A percentile compares a stretch with the other conserved stretches of the same genome.
These are phyloP conservation scores for Colletotrichum plurivorum DNA, from an alignment of 2,329 filamentous ascomycete genomes.

Conservation along the genomic window DNA sequence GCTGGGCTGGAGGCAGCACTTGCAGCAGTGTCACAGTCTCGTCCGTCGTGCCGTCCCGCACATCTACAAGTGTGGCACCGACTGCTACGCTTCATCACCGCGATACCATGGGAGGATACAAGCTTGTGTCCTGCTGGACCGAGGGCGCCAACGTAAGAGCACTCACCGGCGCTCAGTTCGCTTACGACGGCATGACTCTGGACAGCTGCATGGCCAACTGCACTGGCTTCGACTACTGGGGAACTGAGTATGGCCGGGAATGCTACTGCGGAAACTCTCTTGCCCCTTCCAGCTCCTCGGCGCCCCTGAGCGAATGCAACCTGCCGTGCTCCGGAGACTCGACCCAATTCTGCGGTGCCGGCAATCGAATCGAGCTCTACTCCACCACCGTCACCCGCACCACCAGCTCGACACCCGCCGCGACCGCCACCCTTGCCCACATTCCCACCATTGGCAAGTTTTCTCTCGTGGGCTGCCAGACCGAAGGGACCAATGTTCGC, in stretches of 20 bases:
- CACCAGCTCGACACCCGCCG: constrained; percentile 44
- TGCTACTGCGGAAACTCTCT: constrained; percentile 64
- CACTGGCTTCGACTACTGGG: constrained; percentile 62
- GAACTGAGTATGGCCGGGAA: constrained; percentile 66
- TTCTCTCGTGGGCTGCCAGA: constrained; percentile 55
- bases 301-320: constrained; percentile 51
- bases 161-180: constrained; percentile 55
- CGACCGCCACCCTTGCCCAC: constrained; percentile 52
- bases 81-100: constrained; percentile 54
- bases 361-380: constrained; percentile 60
- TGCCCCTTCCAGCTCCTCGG: constrained; percentile 45
- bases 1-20: constrained; percentile 52
- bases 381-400: constrained; percentile 55
- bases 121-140: constrained; percentile 72
- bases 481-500: constrained; percentile 52
- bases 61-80: constrained; percentile 45
- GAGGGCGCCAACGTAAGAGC: constrained; percentile 64
- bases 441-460: constrained; percentile 52
- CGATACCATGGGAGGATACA: constrained; percentile 64
- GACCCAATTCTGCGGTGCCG: constrained; percentile 59
- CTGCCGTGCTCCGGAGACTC: constrained; percentile 58
- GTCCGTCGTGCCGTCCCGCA: constrained; percentile 42
- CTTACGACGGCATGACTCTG: constrained; percentile 64
- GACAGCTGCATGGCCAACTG: constrained; percentile 63
- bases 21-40: constrained; percentile 43